These are phyloP conservation scores for Pestalotiopsis sp. DNA, from an alignment of 2,329 filamentous ascomycete species.

Conservation along the genomic window DNA sequence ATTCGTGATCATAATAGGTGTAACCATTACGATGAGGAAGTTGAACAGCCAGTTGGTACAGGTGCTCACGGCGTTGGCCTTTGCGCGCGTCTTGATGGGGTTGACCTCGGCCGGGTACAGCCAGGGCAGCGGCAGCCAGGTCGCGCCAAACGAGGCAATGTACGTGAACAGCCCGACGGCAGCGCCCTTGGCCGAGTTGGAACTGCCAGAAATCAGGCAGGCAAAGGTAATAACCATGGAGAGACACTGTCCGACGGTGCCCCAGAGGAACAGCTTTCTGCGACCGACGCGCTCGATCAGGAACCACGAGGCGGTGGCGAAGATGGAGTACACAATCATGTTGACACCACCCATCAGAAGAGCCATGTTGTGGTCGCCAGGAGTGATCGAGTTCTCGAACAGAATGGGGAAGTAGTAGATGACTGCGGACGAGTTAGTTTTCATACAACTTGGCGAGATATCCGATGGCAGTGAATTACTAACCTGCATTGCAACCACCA, in stretches of 20 bases:
- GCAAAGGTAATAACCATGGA: conserved; percentile 65
- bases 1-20: conserved; percentile 63
- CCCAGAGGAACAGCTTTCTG: conserved; percentile 47
- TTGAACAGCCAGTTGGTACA: conserved; percentile 55
- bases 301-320: conserved; percentile 41
- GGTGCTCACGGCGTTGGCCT: conserved; percentile 57
- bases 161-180: conserved; percentile 70
- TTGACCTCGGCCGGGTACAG: conserved; percentile 58
- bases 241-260: conserved; percentile 50
- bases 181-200: conserved; percentile 65
- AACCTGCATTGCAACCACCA: conserved; percentile 58
- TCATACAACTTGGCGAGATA: background rate
- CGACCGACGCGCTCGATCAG: conserved; percentile 49
- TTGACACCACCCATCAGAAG: conserved; percentile 46
- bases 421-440: conserved; percentile 34
- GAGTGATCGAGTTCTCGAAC: conserved; percentile 47
- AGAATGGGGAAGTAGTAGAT: conserved; percentile 66
- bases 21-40: conserved; percentile 63
- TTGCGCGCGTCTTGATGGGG: conserved; percentile 47
- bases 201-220: conserved; percentile 65
- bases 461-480: conserved; percentile 47
- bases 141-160: conserved; percentile 70
- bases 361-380: conserved; percentile 45
- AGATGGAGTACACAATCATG: conserved; percentile 35
- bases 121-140: conserved; percentile 63